Evolutionary conservation across 441 rosid species (phyloP), one percentile per base, ranked within the genome.

Genomic region (Populus trichocarpa): DNA sequence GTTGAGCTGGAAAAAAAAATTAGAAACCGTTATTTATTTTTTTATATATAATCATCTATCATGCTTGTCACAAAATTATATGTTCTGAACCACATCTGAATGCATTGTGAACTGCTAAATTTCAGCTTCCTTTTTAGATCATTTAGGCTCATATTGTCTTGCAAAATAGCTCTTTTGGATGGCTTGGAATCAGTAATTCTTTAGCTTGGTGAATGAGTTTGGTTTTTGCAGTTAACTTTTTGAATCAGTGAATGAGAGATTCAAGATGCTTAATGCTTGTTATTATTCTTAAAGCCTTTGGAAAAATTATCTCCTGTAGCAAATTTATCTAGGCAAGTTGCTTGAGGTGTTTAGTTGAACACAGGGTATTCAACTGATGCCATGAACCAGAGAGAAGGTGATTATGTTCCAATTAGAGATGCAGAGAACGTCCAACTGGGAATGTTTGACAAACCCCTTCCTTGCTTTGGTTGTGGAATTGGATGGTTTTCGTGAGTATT

Each of bases 391-490:
- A 79, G 42, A 78, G 87, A 86, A 16, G 95, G 89, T 0, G 84
- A 86, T 71, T 92, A 96, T 86, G 36, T 57, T 73, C 88, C 66
- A 40, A 81, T 92, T 72, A 59, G 80, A 70, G 92, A 78, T 75
- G 88, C 65, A 3, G 95, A 89, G 70, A 85, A 84, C 20, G 81
- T 89, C 46, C 79, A 81, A 73, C 76, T 93, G 80, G 91, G 93
- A 81, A 76, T 87, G 59, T 93, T 81, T 77, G 95, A 92, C 81
- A 92, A 91, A 76, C 97, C 97, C 8, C 98, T 96, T 84, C 98
- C 97, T 85, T 93, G 90, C 87, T 92, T 84, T n/a, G 97, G 99
- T 73, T 93, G 91, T 81, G 97, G 98, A 85, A 87, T 93, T 42
- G 97, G 99, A 82, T 95, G 99, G 99, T 89, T 89, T 78, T 92